These are phyloP conservation scores for Aspergillus sp. DNA, from an alignment of 2,329 filamentous ascomycete species.

Conservation along the genomic window DNA sequence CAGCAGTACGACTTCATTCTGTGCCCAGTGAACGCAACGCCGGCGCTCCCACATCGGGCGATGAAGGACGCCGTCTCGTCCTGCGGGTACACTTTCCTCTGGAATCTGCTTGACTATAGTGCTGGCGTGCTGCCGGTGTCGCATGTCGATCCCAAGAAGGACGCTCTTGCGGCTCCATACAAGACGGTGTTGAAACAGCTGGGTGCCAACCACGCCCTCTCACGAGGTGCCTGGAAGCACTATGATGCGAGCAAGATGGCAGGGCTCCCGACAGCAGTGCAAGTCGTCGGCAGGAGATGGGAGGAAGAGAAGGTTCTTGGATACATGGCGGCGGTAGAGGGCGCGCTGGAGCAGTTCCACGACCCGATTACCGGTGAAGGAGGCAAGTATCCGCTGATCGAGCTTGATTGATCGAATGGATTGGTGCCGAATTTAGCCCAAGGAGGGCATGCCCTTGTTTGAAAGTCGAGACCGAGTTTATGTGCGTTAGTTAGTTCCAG, in stretches of 20 bases:
- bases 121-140: conserved; percentile 81
- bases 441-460: too few species aligned
- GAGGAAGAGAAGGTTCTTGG: conserved; percentile 87
- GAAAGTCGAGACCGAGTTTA: too few species aligned
- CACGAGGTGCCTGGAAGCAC: conserved; percentile 77
- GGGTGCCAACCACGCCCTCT: conserved; percentile 70
- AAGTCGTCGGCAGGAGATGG: conserved; percentile 75
- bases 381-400: conserved; percentile 37
- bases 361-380: conserved; percentile 33
- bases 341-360: conserved; percentile 59
- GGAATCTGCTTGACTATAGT: conserved; percentile 89
- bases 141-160: conserved; percentile 72
- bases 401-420: conserved; percentile 32
- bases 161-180: conserved; percentile 59
- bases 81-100: conserved; percentile 91
- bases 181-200: conserved; percentile 34
- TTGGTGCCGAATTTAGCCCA: too few species aligned
- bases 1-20: conserved; percentile 76
- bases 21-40: conserved; percentile 84
- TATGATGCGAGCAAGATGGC: conserved; percentile 84
- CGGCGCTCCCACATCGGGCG: conserved; percentile 79
- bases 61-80: conserved; percentile 84
- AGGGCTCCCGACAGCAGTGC: conserved; percentile 81
- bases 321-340: conserved; percentile 76
- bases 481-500: too few species aligned